Evolutionary conservation across 352 stramenopile species (phyloP).

Genomic region (Pythium monospermum): DNA sequence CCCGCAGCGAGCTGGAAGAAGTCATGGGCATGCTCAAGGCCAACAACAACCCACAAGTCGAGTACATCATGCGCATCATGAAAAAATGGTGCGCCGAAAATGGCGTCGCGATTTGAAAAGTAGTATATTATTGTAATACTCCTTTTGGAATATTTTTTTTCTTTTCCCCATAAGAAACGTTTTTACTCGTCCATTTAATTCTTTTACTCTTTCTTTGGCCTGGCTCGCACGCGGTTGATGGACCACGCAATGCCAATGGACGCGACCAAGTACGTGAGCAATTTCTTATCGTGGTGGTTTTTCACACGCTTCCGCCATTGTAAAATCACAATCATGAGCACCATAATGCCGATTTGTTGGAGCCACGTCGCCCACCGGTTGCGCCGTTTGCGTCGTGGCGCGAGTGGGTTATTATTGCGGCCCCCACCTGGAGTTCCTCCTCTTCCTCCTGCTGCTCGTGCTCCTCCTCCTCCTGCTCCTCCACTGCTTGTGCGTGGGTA

Average conservation of each 20-base stretch:
- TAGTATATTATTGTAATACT: background rate
- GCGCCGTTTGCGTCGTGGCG: constrained; percentile 3
- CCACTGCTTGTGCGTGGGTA: background rate
- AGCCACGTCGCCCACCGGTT: constrained; percentile 20
- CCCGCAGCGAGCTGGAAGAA: constrained; percentile 88
- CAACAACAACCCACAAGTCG: constrained; percentile 93
- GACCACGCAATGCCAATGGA: constrained; percentile 61
- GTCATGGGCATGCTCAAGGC: constrained; percentile 90
- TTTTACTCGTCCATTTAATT: background rate
- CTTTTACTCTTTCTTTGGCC: constrained; percentile 20
- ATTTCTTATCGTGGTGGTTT: constrained; percentile 43
- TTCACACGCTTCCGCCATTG: constrained; percentile 46
- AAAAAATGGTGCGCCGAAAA: constrained; percentile 94
- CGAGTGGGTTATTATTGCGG: constrained; percentile 8
- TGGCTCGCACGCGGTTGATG: constrained; percentile 42
- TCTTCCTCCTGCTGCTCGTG: background rate
- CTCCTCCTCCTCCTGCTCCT: background rate
- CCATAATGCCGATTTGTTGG: constrained; percentile 24
- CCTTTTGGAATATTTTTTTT: background rate
- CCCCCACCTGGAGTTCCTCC: no score
- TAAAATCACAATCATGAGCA: constrained; percentile 34
- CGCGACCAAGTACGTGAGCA: constrained; percentile 57
- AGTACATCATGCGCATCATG: constrained; percentile 96
- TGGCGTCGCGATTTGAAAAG: constrained; percentile 66
- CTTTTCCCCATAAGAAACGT: background rate